A percentile compares a stretch with the other conserved stretches of the same genome.
phyloP scores from a whole-genome alignment of 1,284 basidiomycete genomes.

The Papiliotrema nemorosa region DNA sequence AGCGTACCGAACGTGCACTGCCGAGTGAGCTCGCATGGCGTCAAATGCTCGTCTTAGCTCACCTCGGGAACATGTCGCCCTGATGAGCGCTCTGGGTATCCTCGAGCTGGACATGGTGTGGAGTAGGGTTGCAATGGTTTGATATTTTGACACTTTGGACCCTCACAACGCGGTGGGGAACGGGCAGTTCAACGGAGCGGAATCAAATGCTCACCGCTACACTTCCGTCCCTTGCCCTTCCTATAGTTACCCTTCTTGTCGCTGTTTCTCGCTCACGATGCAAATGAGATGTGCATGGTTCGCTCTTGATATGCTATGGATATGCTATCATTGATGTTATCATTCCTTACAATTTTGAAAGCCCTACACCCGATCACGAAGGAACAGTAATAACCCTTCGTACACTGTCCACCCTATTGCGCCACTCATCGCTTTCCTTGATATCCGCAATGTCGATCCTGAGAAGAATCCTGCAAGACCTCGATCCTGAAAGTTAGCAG shows the following conservation, averaged over 20 bases:
- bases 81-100: neutral
- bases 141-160: neutral
- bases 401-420: conserved; percentile 92
- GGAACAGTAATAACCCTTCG: conserved; percentile 66
- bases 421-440: conserved; percentile 82
- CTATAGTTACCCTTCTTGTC: too few relatives aligned
- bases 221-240: too few relatives aligned
- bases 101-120: neutral
- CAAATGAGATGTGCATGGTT: too few relatives aligned
- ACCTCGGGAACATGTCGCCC: neutral
- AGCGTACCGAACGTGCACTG: conserved; percentile 53
- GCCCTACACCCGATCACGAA: conserved; percentile 24
- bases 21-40: neutral
- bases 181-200: neutral
- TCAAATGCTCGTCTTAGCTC: too few relatives aligned
- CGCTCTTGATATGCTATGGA: too few relatives aligned
- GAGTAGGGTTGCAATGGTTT: neutral
- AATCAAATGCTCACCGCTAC: neutral
- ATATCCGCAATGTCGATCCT: conserved; percentile 74
- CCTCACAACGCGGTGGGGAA: neutral
- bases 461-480: conserved; percentile 77
- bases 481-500: conserved; percentile 59
- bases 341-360: too few relatives aligned
- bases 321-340: too few relatives aligned
- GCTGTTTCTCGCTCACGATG: too few relatives aligned